Conservation (phyloP, 176 grass and related monocot genomes). For the Bonia amplexicaulis region DNA sequence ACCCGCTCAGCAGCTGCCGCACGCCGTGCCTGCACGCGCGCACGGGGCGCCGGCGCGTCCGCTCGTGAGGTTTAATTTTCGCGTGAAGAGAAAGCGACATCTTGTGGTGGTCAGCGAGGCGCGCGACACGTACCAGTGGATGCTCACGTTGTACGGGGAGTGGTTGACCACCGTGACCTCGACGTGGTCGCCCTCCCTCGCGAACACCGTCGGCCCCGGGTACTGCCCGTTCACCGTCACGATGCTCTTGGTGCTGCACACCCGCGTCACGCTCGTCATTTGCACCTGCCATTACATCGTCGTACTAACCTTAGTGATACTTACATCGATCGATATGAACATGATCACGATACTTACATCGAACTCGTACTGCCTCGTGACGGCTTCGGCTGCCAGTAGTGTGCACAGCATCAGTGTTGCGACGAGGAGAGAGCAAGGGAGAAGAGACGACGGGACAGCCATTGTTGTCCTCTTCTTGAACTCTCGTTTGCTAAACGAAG, state of each 20-base stretch:
- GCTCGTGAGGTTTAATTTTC: background rate
- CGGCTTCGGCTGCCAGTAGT: constrained; percentile 19
- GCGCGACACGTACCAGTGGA: constrained; percentile 56
- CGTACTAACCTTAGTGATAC: background rate
- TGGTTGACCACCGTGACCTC: constrained; percentile 62
- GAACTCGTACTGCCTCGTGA: constrained; percentile 57
- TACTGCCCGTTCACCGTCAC: constrained; percentile 79
- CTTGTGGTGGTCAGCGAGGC: background rate
- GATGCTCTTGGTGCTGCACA: constrained; percentile 77
- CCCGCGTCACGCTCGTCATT: constrained; percentile 53
- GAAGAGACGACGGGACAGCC: constrained; percentile 7
- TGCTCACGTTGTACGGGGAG: constrained; percentile 61
- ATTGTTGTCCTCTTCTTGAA: background rate
- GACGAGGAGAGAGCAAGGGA: background rate
- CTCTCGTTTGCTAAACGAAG: background rate
- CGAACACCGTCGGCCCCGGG: constrained; percentile 57
- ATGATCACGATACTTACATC: constrained; percentile 32
- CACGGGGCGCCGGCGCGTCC: constrained; percentile 33
- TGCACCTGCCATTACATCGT: constrained; percentile 38
- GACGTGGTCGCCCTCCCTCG: constrained; percentile 67
- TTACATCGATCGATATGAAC: background rate
- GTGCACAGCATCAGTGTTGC: background rate
- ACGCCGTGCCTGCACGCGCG: constrained; percentile 54
- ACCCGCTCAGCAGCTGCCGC: constrained; percentile 61
- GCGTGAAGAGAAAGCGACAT: background rate